Evolutionary conservation across 495 filamentous ascomycete species (phyloP), one percentile per base, ranked within the genome.

Genomic region (Apodospora peruviana): DNA sequence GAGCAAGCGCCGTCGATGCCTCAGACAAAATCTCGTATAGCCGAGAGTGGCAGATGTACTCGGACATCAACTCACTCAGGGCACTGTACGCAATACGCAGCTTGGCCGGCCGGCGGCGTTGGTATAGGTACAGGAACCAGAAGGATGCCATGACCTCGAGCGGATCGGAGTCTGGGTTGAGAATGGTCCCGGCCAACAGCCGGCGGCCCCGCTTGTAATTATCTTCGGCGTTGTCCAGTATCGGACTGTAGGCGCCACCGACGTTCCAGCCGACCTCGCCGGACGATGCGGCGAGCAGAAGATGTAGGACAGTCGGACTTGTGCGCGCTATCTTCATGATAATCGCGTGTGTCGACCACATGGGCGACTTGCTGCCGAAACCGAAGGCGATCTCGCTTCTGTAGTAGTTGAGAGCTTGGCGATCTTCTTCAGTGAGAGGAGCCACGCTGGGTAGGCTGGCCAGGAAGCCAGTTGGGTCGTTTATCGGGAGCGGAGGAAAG

Each of bases 51-150:
- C 19, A 16, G 39, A 60, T 12, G 32, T 60, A 53, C 4, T 46
- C 43, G 19, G 24, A 22, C 53, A 60, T 54, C 34, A 40, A 24
- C 4, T 22, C 9, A 47, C 53, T 56, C 20, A 60, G 53, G 11
- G 47, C 46, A 11, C 17, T 9, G n/a, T 50, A 47, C 5, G 43
- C n/a, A 2, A 47, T 45, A 2, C 32, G 41, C 22, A 17, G 22
- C 14, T 24, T 43, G 32, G 32, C 18, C 2, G 40, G 41, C 16
- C 45, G 34, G 14, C 47, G 47, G 16, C 50, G 43, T n/a, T 53
- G 45, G 29, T 53, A 22, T 16, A 56, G 43, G 35, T 56, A 53
- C n/a, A 56, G 22, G 20, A 60, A 60, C 57, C 57, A 60, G 25
- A 56, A 60, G 0, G 53, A 50, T 11, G 56, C 42, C 25, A 60